Evolutionary conservation across 2,329 filamentous ascomycete genomes (phyloP).

Genomic region (Alternaria ventricosa): DNA sequence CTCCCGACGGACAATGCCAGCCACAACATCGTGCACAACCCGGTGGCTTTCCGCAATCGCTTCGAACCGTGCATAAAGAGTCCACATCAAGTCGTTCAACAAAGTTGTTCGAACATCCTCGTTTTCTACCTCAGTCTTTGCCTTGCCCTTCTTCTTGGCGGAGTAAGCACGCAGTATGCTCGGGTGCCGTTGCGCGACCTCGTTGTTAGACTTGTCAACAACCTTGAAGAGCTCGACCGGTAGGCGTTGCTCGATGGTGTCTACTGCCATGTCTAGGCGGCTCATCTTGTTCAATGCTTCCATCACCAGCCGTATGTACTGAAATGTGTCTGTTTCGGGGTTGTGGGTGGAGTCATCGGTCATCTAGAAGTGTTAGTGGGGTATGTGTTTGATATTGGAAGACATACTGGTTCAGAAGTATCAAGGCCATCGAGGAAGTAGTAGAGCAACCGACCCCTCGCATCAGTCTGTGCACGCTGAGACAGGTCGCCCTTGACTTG

Average conservation of each 20-base stretch:
- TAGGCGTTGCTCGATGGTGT: conserved; percentile 88
- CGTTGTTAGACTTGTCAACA: conserved; percentile 92
- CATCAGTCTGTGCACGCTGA: conserved; percentile 41
- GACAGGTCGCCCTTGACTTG: conserved; percentile 58
- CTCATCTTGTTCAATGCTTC: conserved; percentile 91
- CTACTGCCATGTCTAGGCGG: conserved; percentile 82
- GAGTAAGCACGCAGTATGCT: conserved; percentile 67
- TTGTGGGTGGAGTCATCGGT: conserved; percentile 91
- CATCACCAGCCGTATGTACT: conserved; percentile 85
- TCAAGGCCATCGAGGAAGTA: conserved; percentile 65
- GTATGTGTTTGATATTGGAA: neutral
- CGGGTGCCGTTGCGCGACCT: conserved; percentile 93
- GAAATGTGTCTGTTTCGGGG: conserved; percentile 93
- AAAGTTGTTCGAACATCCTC: conserved; percentile 80
- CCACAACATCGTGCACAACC: conserved; percentile 89
- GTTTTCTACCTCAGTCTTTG: conserved; percentile 66
- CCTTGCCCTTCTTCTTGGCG: conserved; percentile 65
- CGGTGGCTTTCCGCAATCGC: conserved; percentile 95
- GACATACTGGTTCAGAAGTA: conserved; percentile 50
- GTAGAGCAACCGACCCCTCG: conserved; percentile 62
- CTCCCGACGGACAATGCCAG: conserved; percentile 83
- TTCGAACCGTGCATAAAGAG: conserved; percentile 94
- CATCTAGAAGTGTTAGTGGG: conserved; percentile 54
- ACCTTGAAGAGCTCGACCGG: conserved; percentile 93
- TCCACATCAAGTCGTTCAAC: conserved; percentile 89